phyloP scores from a whole-genome alignment of 441 rosid genomes.

The Pelargonium exstipulatum region DNA sequence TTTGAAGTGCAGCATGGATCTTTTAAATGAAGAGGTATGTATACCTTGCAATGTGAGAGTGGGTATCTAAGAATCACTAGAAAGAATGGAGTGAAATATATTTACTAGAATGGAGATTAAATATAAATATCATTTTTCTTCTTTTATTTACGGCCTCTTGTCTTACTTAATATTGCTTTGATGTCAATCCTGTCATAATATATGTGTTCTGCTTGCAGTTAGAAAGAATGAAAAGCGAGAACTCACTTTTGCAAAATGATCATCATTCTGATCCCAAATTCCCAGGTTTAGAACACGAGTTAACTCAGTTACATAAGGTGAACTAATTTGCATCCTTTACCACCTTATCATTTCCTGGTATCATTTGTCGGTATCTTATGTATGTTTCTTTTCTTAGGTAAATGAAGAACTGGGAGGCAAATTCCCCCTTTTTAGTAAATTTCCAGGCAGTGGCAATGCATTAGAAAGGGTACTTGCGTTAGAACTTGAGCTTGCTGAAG shows the following conservation, averaged over 20 bases:
- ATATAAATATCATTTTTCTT: background rate
- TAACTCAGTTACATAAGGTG: slow-evolving; percentile 69
- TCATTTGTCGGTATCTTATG: slow-evolving; percentile 12
- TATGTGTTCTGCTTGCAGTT: slow-evolving; percentile 39
- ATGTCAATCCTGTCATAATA: slow-evolving; percentile 7
- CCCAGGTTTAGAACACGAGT: slow-evolving; percentile 62
- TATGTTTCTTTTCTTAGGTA: slow-evolving; percentile 45
- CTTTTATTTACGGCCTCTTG: slow-evolving; percentile 4
- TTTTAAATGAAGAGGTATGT: slow-evolving; percentile 74
- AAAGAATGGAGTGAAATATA: background rate
- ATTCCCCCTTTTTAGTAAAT: slow-evolving; percentile 56
- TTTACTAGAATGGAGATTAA: slow-evolving; percentile 16
- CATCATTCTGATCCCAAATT: slow-evolving; percentile 43
- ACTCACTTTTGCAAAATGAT: slow-evolving; percentile 51
- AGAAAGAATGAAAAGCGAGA: slow-evolving; percentile 95
- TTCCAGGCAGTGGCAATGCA: slow-evolving; percentile 57
- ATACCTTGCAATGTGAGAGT: slow-evolving; percentile 5
- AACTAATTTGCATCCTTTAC: slow-evolving; percentile 13
- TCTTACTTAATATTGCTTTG: slow-evolving; percentile 9
- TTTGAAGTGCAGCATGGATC: slow-evolving; percentile 84
- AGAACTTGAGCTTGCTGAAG: slow-evolving; percentile 88
- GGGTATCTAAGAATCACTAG: background rate
- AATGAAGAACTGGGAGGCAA: slow-evolving; percentile 77
- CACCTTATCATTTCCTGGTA: slow-evolving; percentile 7
- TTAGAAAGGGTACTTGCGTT: slow-evolving; percentile 88